Evolutionary conservation across 2,329 filamentous ascomycete species (phyloP), one percentile per base, ranked within the genome.

Genomic region (Stylonectria norvegica): DNA sequence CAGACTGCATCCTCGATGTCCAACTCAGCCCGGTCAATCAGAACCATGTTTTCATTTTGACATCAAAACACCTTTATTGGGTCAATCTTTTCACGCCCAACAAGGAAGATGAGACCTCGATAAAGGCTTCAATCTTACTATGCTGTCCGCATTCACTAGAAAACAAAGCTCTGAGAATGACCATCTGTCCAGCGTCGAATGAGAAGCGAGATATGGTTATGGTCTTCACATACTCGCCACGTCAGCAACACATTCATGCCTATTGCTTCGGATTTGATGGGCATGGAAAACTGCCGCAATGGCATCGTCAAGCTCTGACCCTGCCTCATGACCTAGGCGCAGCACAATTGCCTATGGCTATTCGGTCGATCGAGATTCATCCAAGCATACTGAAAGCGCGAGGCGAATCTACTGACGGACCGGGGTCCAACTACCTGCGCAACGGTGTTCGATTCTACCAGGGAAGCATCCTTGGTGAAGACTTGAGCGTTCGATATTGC

Each of bases 21-120:
- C 69, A 70, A 47, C 52, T 61, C 7, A 76, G 75, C 42, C 70
- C 71, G 1, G 53, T 60, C 3, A 64, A 72, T 38, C 62, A 66
- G 5, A 64, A 67, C 18, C 71, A 77, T n/a, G 52, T 80, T 2
- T 76, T 81, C 41, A 63, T 86, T 8, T 62, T 86, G 31, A 86
- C 81, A 1, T 72, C 70, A 10, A 66, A 66, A 1, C 65, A 65
- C 19, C 40, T 85, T 1, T 63, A 73, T 22, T 69, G 76, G 64
- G 49, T 79, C n/a, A 64, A 71, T 34, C 53, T 76, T 11, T 58
- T 50, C 35, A 43, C 41, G 34, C 38, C 45, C 8, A 40, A 38
- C 5, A 42, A 15, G 16, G 30, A 31, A 20, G 43, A 49, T 5
- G 44, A 45, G 5, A 33, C 25, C 5, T 22, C 35, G 0, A 14